Evolutionary conservation across 1,284 basidiomycete genomes (phyloP).

Genomic region (Afroboletus lepidellus): DNA sequence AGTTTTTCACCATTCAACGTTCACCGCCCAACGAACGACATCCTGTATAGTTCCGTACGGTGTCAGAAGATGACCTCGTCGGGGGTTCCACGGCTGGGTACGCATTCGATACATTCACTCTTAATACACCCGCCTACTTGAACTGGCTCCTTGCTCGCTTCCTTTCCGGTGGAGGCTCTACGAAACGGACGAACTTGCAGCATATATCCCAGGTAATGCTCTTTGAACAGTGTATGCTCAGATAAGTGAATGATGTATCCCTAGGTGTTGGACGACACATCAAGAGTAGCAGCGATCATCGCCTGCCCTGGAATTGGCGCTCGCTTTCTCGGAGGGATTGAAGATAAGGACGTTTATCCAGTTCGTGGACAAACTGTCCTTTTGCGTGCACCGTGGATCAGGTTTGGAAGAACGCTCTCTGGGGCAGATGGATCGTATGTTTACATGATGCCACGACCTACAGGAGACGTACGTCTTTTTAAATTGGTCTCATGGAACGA

Average conservation of each 20-base stretch:
- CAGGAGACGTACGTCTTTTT: constrained; percentile 54
- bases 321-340: constrained; percentile 73
- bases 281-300: constrained; percentile 45
- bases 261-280: constrained; percentile 22
- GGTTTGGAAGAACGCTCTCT: constrained; percentile 56
- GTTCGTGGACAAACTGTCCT: constrained; percentile 86
- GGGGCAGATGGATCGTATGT: constrained; percentile 50
- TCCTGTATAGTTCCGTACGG: constrained; percentile 46
- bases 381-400: constrained; percentile 72
- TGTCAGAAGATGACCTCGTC: constrained; percentile 45
- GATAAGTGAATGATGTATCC: not conserved
- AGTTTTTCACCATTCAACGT: not conserved
- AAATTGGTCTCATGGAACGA: not conserved
- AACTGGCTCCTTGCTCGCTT: constrained; percentile 67
- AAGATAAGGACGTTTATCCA: constrained; percentile 72
- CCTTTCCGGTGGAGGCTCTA: constrained; percentile 54
- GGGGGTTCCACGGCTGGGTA: constrained; percentile 46
- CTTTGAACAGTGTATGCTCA: not conserved
- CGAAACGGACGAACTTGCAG: constrained; percentile 56
- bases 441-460: constrained; percentile 70
- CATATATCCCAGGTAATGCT: constrained; percentile 57
- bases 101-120: constrained; percentile 63
- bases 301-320: constrained; percentile 69
- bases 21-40: not conserved
- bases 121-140: constrained; percentile 69